A percentile compares a stretch with the other conserved stretches of the same genome.
Evolutionary conservation across 768 basidiomycete species (phyloP).

Genomic region (Psilocybe tampanensis): DNA sequence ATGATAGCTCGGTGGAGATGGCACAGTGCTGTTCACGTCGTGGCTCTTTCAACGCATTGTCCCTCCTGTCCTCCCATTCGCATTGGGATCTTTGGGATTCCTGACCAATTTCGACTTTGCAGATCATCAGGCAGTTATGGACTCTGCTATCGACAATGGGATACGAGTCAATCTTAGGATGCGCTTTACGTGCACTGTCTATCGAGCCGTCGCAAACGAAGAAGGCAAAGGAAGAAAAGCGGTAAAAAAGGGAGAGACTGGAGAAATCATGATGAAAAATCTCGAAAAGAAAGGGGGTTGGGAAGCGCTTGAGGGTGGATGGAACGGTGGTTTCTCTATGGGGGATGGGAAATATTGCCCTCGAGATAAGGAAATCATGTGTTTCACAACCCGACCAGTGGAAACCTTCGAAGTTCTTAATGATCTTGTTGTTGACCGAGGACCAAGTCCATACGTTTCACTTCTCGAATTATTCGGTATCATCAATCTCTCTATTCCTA

Average conservation of each 20-base stretch:
- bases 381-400: constrained; percentile 91
- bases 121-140: constrained; percentile 83
- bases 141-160: constrained; percentile 86
- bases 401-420: constrained; percentile 97
- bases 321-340: constrained; percentile 44
- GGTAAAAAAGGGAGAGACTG: constrained; percentile 90
- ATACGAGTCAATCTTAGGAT: constrained; percentile 98
- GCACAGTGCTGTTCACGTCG: constrained; percentile 97
- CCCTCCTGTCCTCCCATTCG: constrained; percentile 97
- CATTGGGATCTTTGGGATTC: constrained; percentile 96
- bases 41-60: constrained; percentile 99
- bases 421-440: constrained; percentile 96
- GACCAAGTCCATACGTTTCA: constrained; percentile 97
- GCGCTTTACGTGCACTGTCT: constrained; percentile 99
- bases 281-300: constrained; percentile 82
- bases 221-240: constrained; percentile 73
- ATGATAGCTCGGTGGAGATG: constrained; percentile 91
- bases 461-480: constrained; percentile 94
- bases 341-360: constrained; percentile 46
- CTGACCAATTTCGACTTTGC: constrained; percentile 96
- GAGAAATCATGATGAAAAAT: constrained; percentile 96
- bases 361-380: constrained; percentile 98
- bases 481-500: constrained; percentile 27
- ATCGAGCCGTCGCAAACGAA: constrained; percentile 83
- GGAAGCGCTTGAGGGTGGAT: constrained; percentile 92